Base-by-base conservation (phyloP, 345 rosid species). In the Salix caprea region DNA sequence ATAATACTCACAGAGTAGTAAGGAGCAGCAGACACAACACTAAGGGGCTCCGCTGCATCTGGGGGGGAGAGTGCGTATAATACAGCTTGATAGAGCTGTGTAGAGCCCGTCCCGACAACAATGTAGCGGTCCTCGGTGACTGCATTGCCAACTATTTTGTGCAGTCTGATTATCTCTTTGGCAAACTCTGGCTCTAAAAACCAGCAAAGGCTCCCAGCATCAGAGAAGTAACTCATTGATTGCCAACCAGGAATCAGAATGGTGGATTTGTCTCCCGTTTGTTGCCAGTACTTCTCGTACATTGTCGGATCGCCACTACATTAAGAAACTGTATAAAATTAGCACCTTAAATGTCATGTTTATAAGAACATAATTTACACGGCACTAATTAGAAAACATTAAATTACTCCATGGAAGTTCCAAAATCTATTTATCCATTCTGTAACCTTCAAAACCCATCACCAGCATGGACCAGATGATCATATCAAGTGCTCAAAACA, bases 251-350 rank as follows among this genome's bases (percentile, higher is more conserved):
- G 89, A 74, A 93, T 93, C 82, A 91, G 87, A 56, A 92, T 75
- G 2, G 92, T 91, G 61, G 97, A 80, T 79, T 72, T 81, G 40
- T 93, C 96, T 13, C 99, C 96, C 80, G 71, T 79, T 82, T 86
- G 77, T 71, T 77, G 84, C 99, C 98, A 95, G 48, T 85, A 93
- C 39, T 60, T 87, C 83, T 89, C 96, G 48, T 93, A 95, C 89
- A 95, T 86, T 1, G 93, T 93, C 30, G 99, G 99, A 83, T 95
- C 98, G 21, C 99, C 99, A 68, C 99, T 95, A 87, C 84, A 46
- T 76, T n/a, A 56, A 71, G 19, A 72, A 73, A 79, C 71, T 64
- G 21, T 11, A 21, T 8, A 56, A 75, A 42, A 70, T 67, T 24
- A 75, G 65, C 7, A 58, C 46, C 69, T 32, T 18, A 66, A 65